These are phyloP conservation scores for Ustilago trichophora DNA, from an alignment of 1,284 basidiomycete genomes.

Conservation along the genomic window DNA sequence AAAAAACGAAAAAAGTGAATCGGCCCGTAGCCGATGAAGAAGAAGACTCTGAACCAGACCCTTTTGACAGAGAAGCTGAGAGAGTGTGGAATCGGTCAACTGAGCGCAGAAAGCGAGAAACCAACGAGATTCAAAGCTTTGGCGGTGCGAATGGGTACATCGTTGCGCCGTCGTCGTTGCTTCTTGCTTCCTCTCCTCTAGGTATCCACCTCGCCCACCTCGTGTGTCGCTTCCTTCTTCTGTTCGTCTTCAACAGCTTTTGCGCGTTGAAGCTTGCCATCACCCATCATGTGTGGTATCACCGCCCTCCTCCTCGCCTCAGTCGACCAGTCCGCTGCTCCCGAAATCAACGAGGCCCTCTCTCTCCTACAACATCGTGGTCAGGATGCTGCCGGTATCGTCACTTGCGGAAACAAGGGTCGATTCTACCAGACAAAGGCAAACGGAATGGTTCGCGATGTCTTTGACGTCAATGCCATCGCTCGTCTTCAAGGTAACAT, in stretches of 20 bases:
- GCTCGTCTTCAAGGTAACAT: constrained; percentile 86
- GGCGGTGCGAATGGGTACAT: no score
- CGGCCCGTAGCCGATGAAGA: constrained; percentile 4
- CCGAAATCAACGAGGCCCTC: constrained; percentile 66
- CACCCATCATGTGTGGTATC: constrained; percentile 64
- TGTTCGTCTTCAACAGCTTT: background rate
- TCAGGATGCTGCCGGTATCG: constrained; percentile 97
- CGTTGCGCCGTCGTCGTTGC: background rate
- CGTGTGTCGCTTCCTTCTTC: constrained; percentile 18
- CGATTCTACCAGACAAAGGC: constrained; percentile 98
- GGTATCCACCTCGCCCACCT: constrained; percentile 34
- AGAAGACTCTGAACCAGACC: background rate
- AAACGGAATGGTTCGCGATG: constrained; percentile 99
- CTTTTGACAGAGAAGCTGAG: no score
- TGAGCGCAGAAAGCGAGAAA: no score
- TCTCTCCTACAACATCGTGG: constrained; percentile 70
- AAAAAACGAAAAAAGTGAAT: no score
- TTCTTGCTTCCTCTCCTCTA: constrained; percentile 25
- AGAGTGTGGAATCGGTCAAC: no score
- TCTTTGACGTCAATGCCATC: constrained; percentile 85
- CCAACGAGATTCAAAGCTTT: no score
- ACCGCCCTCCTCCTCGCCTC: constrained; percentile 61
- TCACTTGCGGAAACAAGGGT: constrained; percentile 94
- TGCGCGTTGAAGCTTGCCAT: background rate
- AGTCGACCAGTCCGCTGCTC: constrained; percentile 46